phyloP scores from a whole-genome alignment of 1,284 basidiomycete genomes.

The Caloboletus firmus region DNA sequence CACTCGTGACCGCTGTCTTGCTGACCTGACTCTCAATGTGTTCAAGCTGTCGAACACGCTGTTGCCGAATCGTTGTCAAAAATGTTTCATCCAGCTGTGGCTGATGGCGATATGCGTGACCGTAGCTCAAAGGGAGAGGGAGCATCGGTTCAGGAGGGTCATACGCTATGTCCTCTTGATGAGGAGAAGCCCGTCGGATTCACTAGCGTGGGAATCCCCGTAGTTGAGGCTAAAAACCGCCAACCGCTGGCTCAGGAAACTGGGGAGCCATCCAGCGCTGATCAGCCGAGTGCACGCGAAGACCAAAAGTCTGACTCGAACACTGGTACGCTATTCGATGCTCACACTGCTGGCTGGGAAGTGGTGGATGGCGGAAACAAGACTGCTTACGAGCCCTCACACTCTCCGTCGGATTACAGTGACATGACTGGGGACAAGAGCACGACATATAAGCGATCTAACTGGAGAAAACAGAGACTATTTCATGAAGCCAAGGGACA shows the following conservation, averaged over 20 bases:
- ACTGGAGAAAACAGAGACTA: constrained; percentile 61
- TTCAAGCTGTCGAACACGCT: constrained; percentile 44
- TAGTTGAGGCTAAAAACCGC: constrained; percentile 67
- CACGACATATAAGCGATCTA: constrained; percentile 49
- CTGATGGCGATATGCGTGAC: constrained; percentile 1
- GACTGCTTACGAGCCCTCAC: constrained; percentile 48
- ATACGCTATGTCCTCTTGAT: constrained; percentile 52
- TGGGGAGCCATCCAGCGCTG: constrained; percentile 39
- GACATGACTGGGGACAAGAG: constrained; percentile 53
- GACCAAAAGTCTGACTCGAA: constrained; percentile 22
- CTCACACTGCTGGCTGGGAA: constrained; percentile 42
- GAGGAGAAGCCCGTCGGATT: constrained; percentile 59
- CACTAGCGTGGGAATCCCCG: constrained; percentile 66
- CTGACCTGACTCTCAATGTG: constrained; percentile 36
- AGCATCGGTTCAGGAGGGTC: constrained; percentile 48
- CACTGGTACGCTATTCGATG: constrained; percentile 27
- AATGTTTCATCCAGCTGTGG: constrained; percentile 37
- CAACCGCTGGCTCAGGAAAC: constrained; percentile 33
- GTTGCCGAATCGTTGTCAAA: constrained; percentile 39
- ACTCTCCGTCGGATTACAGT: constrained; percentile 43
- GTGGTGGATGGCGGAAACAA: constrained; percentile 41
- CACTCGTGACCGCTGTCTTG: neutral
- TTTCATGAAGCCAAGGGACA: constrained; percentile 55
- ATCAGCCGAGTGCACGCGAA: constrained; percentile 20
- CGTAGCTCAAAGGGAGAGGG: constrained; percentile 25